Evolutionary conservation across 805 yeast species (phyloP).

Genomic region (Cyberlindnera veronae): DNA sequence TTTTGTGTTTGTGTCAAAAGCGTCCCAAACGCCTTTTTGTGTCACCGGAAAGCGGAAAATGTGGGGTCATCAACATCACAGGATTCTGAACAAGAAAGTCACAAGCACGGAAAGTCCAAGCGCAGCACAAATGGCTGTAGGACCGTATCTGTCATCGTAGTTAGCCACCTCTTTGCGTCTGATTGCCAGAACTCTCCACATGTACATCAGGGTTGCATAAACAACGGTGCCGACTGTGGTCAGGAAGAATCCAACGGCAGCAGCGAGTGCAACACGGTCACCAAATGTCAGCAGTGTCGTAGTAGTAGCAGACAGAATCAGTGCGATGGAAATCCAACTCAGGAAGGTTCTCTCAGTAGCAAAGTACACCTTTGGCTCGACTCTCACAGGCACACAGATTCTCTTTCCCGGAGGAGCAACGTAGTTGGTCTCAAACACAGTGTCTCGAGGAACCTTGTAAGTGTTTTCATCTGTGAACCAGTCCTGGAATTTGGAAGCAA

Average conservation of each 20-base stretch:
- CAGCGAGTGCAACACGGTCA: conserved; percentile 65
- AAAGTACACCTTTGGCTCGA: conserved; percentile 98
- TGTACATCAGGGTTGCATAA: conserved; percentile 70
- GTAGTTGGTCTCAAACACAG: conserved; percentile 54
- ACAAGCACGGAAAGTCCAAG: conserved; percentile 66
- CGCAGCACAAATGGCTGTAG: conserved; percentile 73
- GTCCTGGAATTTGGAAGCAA: conserved; percentile 33
- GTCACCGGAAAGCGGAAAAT: background rate
- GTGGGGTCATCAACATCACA: conserved; percentile 6
- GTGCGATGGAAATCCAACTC: conserved; percentile 89
- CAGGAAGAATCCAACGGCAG: conserved; percentile 81
- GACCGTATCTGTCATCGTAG: conserved; percentile 87
- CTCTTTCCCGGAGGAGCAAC: conserved; percentile 84
- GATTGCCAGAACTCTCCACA: conserved; percentile 79
- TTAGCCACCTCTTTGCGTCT: conserved; percentile 78
- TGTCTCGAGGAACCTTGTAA: conserved; percentile 59
- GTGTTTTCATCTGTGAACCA: conserved; percentile 49
- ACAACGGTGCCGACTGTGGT: conserved; percentile 70
- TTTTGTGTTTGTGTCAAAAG: background rate
- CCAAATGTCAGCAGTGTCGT: conserved; percentile 86
- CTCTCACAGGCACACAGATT: conserved; percentile 90
- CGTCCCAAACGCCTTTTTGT: background rate
- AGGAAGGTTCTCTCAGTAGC: conserved; percentile 95
- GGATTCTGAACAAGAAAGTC: conserved; percentile 45
- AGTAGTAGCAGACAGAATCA: conserved; percentile 86